Percentiles rank a stretch among this genome's conserved stretches.
These are phyloP conservation scores for Pleurotus tuber-regium DNA, from an alignment of 768 basidiomycete genomes.

Conservation along the genomic window DNA sequence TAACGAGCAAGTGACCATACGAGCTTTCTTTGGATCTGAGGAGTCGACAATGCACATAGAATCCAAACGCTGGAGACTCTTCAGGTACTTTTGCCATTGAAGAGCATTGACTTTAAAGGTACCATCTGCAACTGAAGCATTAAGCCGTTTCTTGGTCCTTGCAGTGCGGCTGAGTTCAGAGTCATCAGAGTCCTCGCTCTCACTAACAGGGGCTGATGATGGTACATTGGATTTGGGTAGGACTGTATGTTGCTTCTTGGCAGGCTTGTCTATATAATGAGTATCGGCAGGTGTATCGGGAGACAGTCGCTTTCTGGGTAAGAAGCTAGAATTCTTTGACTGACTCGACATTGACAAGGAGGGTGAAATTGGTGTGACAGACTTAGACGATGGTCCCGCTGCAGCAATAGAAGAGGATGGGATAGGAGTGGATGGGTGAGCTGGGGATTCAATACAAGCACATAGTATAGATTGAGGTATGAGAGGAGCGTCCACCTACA, in stretches of 20 bases:
- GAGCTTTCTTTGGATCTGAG: not conserved
- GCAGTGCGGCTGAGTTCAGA: not conserved
- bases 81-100: not conserved
- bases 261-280: too few relatives aligned
- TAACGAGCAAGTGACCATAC: not conserved
- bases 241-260: too few relatives aligned
- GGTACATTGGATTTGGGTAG: too few relatives aligned
- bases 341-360: not conserved
- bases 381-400: not conserved
- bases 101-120: not conserved
- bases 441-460: not conserved
- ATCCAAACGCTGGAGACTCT: not conserved
- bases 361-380: not conserved
- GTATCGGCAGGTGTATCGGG: too few relatives aligned
- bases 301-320: too few relatives aligned
- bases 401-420: not conserved
- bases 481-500: not conserved
- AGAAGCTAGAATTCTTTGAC: too few relatives aligned
- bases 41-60: not conserved
- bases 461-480: not conserved
- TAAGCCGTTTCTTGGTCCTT: not conserved
- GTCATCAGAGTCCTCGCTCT: not conserved
- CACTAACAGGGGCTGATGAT: too few relatives aligned
- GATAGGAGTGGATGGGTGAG: too few relatives aligned
- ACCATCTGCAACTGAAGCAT: not conserved